phyloP scores from a whole-genome alignment of 2,329 filamentous ascomycete genomes.

The Corniculantispora saksenae region DNA sequence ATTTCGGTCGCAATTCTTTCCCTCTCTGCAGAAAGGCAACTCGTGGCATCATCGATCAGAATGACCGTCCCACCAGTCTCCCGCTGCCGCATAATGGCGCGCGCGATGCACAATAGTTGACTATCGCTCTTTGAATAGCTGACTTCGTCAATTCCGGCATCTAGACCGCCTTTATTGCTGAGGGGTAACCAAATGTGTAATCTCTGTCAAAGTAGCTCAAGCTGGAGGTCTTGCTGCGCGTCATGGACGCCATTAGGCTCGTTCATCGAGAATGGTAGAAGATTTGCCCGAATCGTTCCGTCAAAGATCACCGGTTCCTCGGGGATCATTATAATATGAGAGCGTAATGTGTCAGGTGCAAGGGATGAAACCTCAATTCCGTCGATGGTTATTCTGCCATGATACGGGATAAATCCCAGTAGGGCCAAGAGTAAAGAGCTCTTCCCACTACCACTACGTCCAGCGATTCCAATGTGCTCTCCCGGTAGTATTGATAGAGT shows the following conservation, averaged over 20 bases:
- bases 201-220: neutral
- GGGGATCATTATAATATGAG: constrained; percentile 42
- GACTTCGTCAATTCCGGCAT: constrained; percentile 30
- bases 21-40: neutral
- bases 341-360: constrained; percentile 41
- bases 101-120: neutral
- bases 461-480: neutral
- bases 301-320: constrained; percentile 47
- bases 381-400: constrained; percentile 40
- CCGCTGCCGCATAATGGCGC: constrained; percentile 21
- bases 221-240: neutral
- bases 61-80: neutral
- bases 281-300: constrained; percentile 45
- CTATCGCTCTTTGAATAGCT: constrained; percentile 32
- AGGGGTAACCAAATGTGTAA: neutral
- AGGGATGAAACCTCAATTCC: constrained; percentile 40
- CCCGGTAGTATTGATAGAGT: too few species aligned
- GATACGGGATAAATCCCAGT: neutral
- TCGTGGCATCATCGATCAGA: neutral
- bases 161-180: constrained; percentile 27
- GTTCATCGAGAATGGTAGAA: constrained; percentile 35
- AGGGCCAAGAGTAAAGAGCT: neutral
- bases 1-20: neutral
- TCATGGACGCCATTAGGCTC: neutral
- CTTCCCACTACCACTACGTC: neutral